phyloP scores from a whole-genome alignment of 805 yeast genomes.

The Metschnikowia matae region DNA sequence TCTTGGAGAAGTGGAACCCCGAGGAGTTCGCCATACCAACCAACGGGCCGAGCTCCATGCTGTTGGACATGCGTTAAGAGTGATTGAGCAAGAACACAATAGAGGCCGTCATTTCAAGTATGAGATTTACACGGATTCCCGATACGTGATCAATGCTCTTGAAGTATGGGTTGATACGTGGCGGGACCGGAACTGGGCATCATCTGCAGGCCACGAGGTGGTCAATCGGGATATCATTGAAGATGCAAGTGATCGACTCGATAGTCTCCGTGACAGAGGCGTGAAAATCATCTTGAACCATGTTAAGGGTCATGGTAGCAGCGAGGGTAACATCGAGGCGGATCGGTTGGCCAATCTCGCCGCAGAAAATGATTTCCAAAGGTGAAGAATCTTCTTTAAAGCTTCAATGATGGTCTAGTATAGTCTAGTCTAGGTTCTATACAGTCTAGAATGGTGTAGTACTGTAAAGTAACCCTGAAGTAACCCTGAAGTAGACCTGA shows the following conservation, averaged over 20 bases:
- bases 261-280: slow-evolving; percentile 33
- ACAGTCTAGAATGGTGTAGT: no score
- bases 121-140: slow-evolving; percentile 65
- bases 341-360: slow-evolving; percentile 72
- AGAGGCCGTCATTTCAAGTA: slow-evolving; percentile 18
- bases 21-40: slow-evolving; percentile 51
- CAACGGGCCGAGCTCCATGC: slow-evolving; percentile 80
- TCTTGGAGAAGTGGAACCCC: slow-evolving; percentile 32
- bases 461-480: no score
- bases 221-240: slow-evolving; percentile 51
- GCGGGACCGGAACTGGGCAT: slow-evolving; percentile 54
- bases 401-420: no score
- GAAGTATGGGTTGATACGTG: slow-evolving; percentile 57
- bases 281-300: slow-evolving; percentile 48
- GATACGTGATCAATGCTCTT: slow-evolving; percentile 55
- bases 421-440: no score
- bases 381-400: no score
- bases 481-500: no score
- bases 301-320: slow-evolving; percentile 71
- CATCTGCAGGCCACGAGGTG: slow-evolving; percentile 41
- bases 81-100: slow-evolving; percentile 29
- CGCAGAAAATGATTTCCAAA: slow-evolving; percentile 16
- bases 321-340: slow-evolving; percentile 70
- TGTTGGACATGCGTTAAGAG: slow-evolving; percentile 49
- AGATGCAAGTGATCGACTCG: slow-evolving; percentile 21